Base-by-base conservation (phyloP, 2,329 filamentous ascomycete species). In the Aureobasidium sp. region DNA sequence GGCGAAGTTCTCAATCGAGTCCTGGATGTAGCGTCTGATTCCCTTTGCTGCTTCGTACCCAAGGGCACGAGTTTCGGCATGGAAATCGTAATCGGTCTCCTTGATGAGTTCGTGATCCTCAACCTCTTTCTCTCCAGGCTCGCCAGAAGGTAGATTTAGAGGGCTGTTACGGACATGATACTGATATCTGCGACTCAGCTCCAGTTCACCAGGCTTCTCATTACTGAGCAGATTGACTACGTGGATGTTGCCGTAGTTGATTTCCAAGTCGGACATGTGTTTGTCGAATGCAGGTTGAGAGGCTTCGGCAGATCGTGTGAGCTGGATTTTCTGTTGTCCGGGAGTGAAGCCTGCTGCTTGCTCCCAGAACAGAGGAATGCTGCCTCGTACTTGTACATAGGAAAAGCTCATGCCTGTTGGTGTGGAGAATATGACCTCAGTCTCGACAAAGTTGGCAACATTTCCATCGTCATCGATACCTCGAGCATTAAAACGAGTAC, bases 371-470 rank as follows among this genome's bases (percentile, higher is more conserved):
- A 97, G 82, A 0, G 94, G 94, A 8, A 99, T 90, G 7, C 92
- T 97, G 41, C 94, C 94, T 69, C 94, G 85, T 29, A 95, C 85
- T 75, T 99, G 94, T 2, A 87, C 90, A 74, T 97, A 99, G 0
- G 94, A 97, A 72, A 97, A 97, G 61, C 91, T 85, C 7, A 91
- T 84, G 0, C 80, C 81, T 0, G 85, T 84, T 0, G 89, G 89
- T 68, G 87, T 88, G 88, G 90, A 96, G 71, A 95, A 92, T 44
- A 93, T 86, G 0, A 92, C 96, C 76, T 99, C 94, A 0, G 92
- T 94, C 75, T 99, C 94, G n/a, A 97, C 94, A 75, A 96, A 99
- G 74, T 99, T 99, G 64, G 94, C 92, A 32, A 97, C 94, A 69
- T 97, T 91, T 15, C 94, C 94, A 71, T 97, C 92, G 72, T 99